Base-by-base conservation (phyloP, 371 early-diverging fungal species). In the Circinella umbellata region DNA sequence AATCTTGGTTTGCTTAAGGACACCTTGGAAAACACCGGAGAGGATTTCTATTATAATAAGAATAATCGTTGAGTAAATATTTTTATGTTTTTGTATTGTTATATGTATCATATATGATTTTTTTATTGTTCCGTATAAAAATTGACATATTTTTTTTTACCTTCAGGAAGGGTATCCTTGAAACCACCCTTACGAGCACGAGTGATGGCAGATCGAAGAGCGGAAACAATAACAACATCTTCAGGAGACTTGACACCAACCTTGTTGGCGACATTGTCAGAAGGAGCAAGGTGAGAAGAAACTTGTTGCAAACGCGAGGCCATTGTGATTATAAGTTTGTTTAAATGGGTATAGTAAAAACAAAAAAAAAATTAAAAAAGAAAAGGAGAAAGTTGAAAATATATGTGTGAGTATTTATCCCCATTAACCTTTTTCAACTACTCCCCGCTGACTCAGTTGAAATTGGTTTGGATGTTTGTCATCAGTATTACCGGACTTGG, bases 121-220 rank as follows among this genome's bases (percentile, higher is more conserved):
- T 27, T 27, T 27, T 27, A 27, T 1, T 27, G 27, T 27, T 27
- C 27, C 15, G 51, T 51, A 15, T 13, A n/a, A 51, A 51, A 51
- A 46, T 17, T 14, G 42, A 11, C 6, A 42, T 1, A n/a, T 46
- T 4, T 34, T 55, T 37, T n/a, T 47, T 36, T 72, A 75, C 76
- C 83, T 76, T 87, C 85, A 66, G 96, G 95, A 67, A 92, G 88
- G 54, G 95, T 92, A 75, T 97, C 97, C 79, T 94, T 94, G 86
- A 99, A 96, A 54, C 89, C 93, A 76, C 99, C 99, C 87, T 94
- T 95, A 76, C 93, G 91, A 47, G 95, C 94, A 71, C 94, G 92
- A 70, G 94, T 93, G 69, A 98, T 90, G 63, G 98, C 93, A 34
- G 98, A 95, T 78, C 98, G 95, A 75, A 93, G 82, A 60, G 95